Percentiles rank a stretch among this genome's conserved stretches.
Conservation (phyloP, 305 asterid species). For the Solanum hybrid region DNA sequence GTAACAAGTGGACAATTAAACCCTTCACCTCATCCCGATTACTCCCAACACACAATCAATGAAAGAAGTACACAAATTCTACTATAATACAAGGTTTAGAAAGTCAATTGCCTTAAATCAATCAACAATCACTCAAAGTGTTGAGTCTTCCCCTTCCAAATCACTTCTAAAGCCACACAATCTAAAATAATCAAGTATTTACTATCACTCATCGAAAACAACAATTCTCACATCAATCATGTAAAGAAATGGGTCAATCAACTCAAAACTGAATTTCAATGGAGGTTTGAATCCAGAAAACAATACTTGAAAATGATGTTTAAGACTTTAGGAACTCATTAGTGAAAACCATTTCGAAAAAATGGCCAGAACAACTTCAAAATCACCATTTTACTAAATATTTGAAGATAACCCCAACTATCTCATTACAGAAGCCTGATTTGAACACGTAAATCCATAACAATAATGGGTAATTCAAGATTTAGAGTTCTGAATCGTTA, state of each 20-base stretch:
- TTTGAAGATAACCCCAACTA: not conserved
- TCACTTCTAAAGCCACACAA: not conserved
- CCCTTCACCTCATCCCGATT: not conserved
- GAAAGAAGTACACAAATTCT: not conserved
- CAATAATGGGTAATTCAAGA: not conserved
- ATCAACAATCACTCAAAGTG: not conserved
- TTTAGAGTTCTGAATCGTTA: not conserved
- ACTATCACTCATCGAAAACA: not conserved
- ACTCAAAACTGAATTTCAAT: not conserved
- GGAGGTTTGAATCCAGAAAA: not conserved
- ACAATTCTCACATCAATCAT: not conserved
- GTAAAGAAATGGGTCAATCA: not conserved
- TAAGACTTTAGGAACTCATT: not conserved
- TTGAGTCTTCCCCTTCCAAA: not conserved
- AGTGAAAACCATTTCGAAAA: not conserved
- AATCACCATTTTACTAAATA: too few species aligned
- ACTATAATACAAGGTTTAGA: too few species aligned
- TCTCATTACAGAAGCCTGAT: not conserved
- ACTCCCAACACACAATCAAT: not conserved
- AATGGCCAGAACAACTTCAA: not conserved
- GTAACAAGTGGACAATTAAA: not conserved
- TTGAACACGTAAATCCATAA: not conserved
- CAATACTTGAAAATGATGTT: not conserved
- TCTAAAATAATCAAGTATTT: not conserved
- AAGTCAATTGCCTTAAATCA: not conserved